These are phyloP conservation scores for Quillaja saponaria DNA, from an alignment of 306 rosid genomes.

Conservation along the genomic window DNA sequence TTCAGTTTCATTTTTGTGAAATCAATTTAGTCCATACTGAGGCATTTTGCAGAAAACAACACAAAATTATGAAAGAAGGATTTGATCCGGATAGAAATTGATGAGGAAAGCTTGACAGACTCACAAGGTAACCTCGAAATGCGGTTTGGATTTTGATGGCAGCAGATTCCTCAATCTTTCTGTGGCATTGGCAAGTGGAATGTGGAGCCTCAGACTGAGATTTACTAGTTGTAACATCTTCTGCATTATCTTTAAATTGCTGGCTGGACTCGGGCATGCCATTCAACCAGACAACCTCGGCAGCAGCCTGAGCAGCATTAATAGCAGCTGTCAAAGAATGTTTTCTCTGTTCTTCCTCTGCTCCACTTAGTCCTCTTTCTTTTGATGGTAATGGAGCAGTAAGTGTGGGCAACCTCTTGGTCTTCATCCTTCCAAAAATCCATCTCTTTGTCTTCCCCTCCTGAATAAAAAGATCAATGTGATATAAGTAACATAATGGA, in stretches of 20 bases:
- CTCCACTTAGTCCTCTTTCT: conserved; percentile 32
- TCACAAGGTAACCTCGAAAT: conserved; percentile 83
- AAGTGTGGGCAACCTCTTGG: conserved; percentile 55
- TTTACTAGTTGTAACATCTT: conserved; percentile 25
- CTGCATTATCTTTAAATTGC: conserved; percentile 20
- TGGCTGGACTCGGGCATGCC: conserved; percentile 39
- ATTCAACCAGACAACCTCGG: conserved; percentile 50
- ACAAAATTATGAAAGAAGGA: conserved; percentile 16
- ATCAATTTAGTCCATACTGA: conserved; percentile 1
- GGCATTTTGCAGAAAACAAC: neutral
- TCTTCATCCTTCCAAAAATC: conserved; percentile 65
- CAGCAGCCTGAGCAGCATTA: conserved; percentile 54
- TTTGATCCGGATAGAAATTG: neutral
- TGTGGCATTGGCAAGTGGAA: conserved; percentile 31
- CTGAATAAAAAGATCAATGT: conserved; percentile 22
- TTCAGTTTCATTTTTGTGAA: neutral
- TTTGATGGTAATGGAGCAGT: conserved; percentile 43
- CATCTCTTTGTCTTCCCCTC: conserved; percentile 82
- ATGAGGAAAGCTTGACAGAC: conserved; percentile 37
- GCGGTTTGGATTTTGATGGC: conserved; percentile 77
- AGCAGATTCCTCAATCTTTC: conserved; percentile 47
- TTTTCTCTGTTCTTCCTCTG: conserved; percentile 61
- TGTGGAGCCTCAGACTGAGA: conserved; percentile 35
- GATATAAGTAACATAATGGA: conserved; percentile 25
- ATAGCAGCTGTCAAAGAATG: conserved; percentile 60